Conservation (phyloP, 305 asterid species). For the Fraxinus velutina region DNA sequence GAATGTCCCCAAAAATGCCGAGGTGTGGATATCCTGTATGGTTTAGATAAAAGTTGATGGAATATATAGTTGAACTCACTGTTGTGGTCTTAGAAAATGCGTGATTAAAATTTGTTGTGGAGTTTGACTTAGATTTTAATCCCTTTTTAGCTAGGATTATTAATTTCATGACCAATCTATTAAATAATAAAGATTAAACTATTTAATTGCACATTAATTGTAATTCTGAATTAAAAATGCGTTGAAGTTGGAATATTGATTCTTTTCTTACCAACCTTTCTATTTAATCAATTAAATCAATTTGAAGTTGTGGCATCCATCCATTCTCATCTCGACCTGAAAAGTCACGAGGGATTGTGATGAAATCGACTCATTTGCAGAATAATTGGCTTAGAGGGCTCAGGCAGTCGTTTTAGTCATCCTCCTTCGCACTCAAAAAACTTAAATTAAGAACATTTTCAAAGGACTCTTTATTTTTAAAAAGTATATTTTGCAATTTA, state of each 20-base stretch:
- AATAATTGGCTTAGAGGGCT: neutral
- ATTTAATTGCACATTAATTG: neutral
- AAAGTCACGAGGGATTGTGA: neutral
- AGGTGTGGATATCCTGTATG: neutral
- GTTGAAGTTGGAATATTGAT: neutral
- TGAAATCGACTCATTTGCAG: neutral
- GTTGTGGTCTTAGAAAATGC: neutral
- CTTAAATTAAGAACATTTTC: neutral
- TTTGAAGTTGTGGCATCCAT: neutral
- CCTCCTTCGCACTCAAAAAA: neutral
- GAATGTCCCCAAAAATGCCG: neutral
- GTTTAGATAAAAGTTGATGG: neutral
- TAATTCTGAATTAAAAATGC: neutral
- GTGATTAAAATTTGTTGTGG: neutral
- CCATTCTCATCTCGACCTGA: neutral
- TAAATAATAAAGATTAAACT: neutral
- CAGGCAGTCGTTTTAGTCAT: neutral
- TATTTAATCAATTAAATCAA: neutral
- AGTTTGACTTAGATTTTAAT: too few species aligned
- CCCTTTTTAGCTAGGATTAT: neutral
- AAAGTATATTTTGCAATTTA: too few species aligned
- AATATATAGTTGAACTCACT: neutral
- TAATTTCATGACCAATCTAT: neutral
- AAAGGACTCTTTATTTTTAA: neutral
- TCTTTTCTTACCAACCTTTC: neutral